phyloP scores from a whole-genome alignment of 2,329 filamentous ascomycete species.

The Aspergillus transmontanensis region DNA sequence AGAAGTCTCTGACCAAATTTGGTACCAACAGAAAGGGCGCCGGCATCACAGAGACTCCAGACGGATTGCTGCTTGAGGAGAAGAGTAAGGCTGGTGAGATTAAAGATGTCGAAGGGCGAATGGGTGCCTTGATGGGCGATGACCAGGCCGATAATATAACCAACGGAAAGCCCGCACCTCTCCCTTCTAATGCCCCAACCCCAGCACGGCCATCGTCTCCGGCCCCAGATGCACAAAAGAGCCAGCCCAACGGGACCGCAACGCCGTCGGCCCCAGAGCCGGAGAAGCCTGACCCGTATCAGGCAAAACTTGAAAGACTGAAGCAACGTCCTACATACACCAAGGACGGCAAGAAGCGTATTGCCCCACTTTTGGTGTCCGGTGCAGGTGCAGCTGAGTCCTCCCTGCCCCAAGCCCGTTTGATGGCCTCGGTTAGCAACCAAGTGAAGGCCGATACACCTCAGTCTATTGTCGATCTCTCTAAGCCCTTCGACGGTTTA shows the following conservation, averaged over 20 bases:
- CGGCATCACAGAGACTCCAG: slow-evolving; percentile 89
- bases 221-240: slow-evolving; percentile 34
- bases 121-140: slow-evolving; percentile 98
- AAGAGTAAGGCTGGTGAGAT: slow-evolving; percentile 90
- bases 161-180: slow-evolving; percentile 49
- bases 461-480: slow-evolving; percentile 83
- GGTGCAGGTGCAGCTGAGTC: slow-evolving; percentile 85
- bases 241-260: slow-evolving; percentile 40
- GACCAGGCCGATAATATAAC: slow-evolving; percentile 55
- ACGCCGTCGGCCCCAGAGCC: slow-evolving; percentile 36
- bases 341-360: slow-evolving; percentile 95
- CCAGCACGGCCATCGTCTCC: slow-evolving; percentile 37
- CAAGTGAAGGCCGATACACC: slow-evolving; percentile 70
- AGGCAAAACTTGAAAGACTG: slow-evolving; percentile 65
- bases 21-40: slow-evolving; percentile 84
- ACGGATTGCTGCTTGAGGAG: slow-evolving; percentile 83
- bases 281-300: slow-evolving; percentile 55
- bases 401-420: slow-evolving; percentile 82
- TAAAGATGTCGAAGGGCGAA: slow-evolving; percentile 85
- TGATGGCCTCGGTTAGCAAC: slow-evolving; percentile 75
- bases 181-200: slow-evolving; percentile 49
- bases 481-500: slow-evolving; percentile 89
- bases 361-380: slow-evolving; percentile 87
- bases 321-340: slow-evolving; percentile 93
- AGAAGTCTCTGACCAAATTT: slow-evolving; percentile 89